Evolutionary conservation across 2,329 filamentous ascomycete species (phyloP).

Genomic region (Cryphonectria carpinicola): DNA sequence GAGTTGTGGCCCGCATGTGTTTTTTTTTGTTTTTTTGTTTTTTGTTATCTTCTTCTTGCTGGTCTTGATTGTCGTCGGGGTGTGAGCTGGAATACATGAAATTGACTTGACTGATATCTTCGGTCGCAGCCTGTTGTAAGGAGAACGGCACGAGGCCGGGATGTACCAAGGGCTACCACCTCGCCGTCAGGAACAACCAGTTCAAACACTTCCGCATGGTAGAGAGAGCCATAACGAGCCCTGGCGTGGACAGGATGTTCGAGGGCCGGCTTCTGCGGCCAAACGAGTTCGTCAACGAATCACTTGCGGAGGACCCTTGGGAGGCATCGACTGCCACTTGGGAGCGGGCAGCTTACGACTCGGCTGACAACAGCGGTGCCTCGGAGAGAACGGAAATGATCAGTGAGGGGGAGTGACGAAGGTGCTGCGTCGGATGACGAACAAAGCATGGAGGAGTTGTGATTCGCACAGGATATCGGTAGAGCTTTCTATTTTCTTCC

Average conservation of each 20-base stretch:
- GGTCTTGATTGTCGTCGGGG: no score
- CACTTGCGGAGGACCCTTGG: not conserved
- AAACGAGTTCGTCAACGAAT: constrained; percentile 27
- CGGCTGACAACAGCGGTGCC: not conserved
- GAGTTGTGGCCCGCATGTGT: not conserved
- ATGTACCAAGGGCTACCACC: constrained; percentile 20
- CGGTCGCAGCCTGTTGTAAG: constrained; percentile 20
- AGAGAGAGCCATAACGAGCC: not conserved
- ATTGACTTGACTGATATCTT: not conserved
- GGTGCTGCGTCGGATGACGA: not conserved
- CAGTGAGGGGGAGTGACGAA: constrained; percentile 7
- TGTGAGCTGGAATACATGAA: not conserved
- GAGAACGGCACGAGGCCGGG: constrained; percentile 16
- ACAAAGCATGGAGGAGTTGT: not conserved
- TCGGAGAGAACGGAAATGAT: constrained; percentile 19
- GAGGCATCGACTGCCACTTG: not conserved
- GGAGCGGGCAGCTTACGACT: not conserved
- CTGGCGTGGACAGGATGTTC: constrained; percentile 15
- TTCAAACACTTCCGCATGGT: constrained; percentile 12
- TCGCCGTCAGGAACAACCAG: constrained; percentile 20
- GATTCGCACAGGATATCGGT: not conserved
- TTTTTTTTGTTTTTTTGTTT: not conserved
- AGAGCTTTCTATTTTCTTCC: no score
- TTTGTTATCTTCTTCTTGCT: no score
- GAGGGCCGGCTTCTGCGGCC: constrained; percentile 22